A percentile compares a stretch with the other conserved stretches of the same genome.
These are phyloP conservation scores for Gastrodia elata DNA, from an alignment of 106 monocot genomes.

Conservation along the genomic window DNA sequence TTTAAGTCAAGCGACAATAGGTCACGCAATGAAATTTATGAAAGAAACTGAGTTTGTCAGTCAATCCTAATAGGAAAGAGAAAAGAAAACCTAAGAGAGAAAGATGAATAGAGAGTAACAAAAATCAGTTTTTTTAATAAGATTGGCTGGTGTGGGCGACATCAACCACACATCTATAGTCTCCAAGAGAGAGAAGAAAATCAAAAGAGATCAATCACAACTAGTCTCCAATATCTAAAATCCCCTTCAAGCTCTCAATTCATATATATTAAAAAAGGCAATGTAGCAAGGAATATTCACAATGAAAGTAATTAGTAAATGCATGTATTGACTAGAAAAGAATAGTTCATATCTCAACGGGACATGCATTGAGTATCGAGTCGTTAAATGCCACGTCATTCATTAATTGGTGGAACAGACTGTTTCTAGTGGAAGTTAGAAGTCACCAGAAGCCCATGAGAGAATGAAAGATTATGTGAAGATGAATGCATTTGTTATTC, in stretches of 20 bases:
- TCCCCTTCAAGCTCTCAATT: background rate
- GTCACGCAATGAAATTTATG: background rate
- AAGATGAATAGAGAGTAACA: background rate
- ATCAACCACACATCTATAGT: background rate
- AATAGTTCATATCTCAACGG: background rate
- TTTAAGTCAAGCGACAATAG: background rate
- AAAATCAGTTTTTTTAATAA: background rate
- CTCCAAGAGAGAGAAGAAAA: background rate
- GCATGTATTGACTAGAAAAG: background rate
- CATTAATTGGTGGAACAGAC: background rate
- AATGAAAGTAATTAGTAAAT: background rate
- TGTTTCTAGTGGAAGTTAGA: background rate
- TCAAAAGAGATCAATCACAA: background rate
- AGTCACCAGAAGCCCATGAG: background rate
- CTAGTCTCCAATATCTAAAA: background rate
- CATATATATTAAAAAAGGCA: background rate
- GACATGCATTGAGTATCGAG: background rate
- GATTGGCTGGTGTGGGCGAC: background rate
- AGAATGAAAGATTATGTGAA: background rate
- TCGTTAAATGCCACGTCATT: background rate
- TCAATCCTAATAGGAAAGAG: background rate
- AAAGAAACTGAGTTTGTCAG: background rate
- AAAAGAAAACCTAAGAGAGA: background rate
- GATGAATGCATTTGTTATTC: background rate
- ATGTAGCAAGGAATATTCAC: background rate